A percentile compares a stretch with the other conserved stretches of the same genome.
Conservation (phyloP, 2,329 filamentous ascomycete genomes). For the Thielaviopsis punctulata region DNA sequence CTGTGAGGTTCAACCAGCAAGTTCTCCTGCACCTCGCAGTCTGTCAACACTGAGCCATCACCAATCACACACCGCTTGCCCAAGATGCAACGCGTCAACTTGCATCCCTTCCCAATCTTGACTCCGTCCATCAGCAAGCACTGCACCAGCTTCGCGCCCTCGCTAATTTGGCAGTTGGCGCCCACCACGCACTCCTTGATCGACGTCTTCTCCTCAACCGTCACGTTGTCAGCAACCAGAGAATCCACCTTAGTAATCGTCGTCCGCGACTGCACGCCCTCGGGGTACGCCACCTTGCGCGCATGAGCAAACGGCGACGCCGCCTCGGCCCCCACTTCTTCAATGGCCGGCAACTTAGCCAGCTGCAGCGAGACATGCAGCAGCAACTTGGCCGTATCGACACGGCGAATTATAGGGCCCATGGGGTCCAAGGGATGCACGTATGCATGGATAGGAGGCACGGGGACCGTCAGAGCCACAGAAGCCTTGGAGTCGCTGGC, state of each 20-base stretch:
- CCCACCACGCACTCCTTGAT: conserved; percentile 87
- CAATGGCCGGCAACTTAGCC: conserved; percentile 61
- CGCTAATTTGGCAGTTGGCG: conserved; percentile 68
- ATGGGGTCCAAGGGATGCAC: conserved; percentile 44
- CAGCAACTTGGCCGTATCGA: conserved; percentile 72
- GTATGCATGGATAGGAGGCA: conserved; percentile 68
- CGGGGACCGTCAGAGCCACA: conserved; percentile 17
- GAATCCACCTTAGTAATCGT: conserved; percentile 71
- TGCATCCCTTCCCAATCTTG: conserved; percentile 66
- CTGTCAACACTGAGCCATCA: conserved; percentile 61
- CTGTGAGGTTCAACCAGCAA: conserved; percentile 65
- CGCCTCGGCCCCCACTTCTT: conserved; percentile 39
- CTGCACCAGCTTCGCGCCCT: conserved; percentile 70
- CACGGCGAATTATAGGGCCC: conserved; percentile 60
- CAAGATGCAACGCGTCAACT: conserved; percentile 73
- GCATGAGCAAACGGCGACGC: conserved; percentile 61
- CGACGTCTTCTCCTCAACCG: conserved; percentile 73
- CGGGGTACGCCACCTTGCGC: conserved; percentile 67
- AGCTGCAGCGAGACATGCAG: conserved; percentile 69
- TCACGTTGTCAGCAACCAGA: conserved; percentile 75
- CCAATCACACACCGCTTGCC: conserved; percentile 69
- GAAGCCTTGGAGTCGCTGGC: conserved; percentile 11
- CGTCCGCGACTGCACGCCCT: conserved; percentile 61
- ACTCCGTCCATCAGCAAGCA: conserved; percentile 90
- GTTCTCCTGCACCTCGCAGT: conserved; percentile 88